Conservation (phyloP, 2,329 filamentous ascomycete genomes). For the Phoma sp. region DNA sequence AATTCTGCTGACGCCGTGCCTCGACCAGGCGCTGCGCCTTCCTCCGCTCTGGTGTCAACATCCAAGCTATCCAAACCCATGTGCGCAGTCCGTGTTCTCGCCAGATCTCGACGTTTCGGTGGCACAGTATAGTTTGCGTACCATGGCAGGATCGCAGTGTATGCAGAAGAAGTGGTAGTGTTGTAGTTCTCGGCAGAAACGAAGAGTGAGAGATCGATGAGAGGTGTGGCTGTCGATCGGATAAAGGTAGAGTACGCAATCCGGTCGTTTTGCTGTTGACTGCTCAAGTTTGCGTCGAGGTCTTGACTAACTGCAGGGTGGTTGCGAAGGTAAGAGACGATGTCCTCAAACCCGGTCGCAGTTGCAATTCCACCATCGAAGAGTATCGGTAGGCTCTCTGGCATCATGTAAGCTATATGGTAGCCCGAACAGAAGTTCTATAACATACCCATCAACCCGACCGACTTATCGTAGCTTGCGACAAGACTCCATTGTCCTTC, state of each 20-base stretch:
- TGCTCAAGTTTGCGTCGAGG: conserved; percentile 40
- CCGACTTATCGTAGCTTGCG: conserved; percentile 66
- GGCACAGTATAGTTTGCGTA: conserved; percentile 89
- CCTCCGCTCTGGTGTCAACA: conserved; percentile 51
- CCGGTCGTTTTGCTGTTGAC: conserved; percentile 50
- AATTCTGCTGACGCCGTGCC: conserved; percentile 44
- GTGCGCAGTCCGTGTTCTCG: conserved; percentile 69
- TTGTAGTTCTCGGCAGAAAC: conserved; percentile 90
- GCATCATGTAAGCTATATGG: conserved; percentile 1
- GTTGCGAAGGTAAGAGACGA: conserved; percentile 63
- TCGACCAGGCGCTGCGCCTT: conserved; percentile 38
- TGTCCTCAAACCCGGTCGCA: conserved; percentile 67
- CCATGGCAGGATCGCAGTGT: conserved; percentile 80
- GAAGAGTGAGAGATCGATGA: conserved; percentile 88
- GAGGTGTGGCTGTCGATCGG: conserved; percentile 73
- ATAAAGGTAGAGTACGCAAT: conserved; percentile 70
- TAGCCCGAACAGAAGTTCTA: not conserved
- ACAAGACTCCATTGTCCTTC: conserved; percentile 54
- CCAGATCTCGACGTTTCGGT: conserved; percentile 72
- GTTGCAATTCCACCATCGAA: conserved; percentile 61
- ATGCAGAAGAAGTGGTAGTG: conserved; percentile 77
- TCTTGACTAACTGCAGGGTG: conserved; percentile 34
- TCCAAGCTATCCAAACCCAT: conserved; percentile 57
- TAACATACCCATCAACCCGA: conserved; percentile 66
- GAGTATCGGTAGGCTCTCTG: conserved; percentile 66